Base-by-base conservation (phyloP, 345 rosid genomes). In the Eucalyptus erythrocorys region DNA sequence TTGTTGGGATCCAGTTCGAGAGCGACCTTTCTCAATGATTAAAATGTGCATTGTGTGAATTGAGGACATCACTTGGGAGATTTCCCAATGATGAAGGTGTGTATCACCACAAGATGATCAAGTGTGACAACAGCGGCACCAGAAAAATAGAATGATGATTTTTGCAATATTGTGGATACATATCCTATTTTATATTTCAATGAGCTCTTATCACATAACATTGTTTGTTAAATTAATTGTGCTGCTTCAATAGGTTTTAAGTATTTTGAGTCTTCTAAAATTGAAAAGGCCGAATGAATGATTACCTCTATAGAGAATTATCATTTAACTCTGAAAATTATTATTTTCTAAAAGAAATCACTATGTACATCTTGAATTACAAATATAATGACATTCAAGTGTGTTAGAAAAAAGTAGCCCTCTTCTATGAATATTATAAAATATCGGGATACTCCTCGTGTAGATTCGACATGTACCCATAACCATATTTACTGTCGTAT, bases 291-390 rank as follows among this genome's bases (percentile, higher is more conserved):
- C 9, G 61, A 55, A 16, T n/a, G n/a, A n/a, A n/a, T n/a, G n/a
- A n/a, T n/a, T n/a, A n/a, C n/a, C n/a, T n/a, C n/a, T n/a, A n/a
- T n/a, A n/a, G n/a, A n/a, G n/a, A 55, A 55, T 55, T 9, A 55
- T 55, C 5, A 21, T 55, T 55, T 4, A 27, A 55, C 61, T 55
- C 7, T 4, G 5, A 24, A 24, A 55, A 9, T 24, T 55, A 4
- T 55, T 55, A 55, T 2, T 22, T 55, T 55, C 12, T 9, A 55
- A 24, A 24, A 55, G 30, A 55, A 55, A 5, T 55, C 61, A 4
- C 5, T 55, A 8, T 1, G 1, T 55, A 3, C 61, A 24, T 22
- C 30, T 4, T 1, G 6, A 10, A 55, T 55, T 1, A 22, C 61
- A 55, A 10, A 55, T 9, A 55, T 55, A 55, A 55, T 55, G 61